Base-by-base conservation (phyloP, 2,329 filamentous ascomycete species). In the Onygena corvina region DNA sequence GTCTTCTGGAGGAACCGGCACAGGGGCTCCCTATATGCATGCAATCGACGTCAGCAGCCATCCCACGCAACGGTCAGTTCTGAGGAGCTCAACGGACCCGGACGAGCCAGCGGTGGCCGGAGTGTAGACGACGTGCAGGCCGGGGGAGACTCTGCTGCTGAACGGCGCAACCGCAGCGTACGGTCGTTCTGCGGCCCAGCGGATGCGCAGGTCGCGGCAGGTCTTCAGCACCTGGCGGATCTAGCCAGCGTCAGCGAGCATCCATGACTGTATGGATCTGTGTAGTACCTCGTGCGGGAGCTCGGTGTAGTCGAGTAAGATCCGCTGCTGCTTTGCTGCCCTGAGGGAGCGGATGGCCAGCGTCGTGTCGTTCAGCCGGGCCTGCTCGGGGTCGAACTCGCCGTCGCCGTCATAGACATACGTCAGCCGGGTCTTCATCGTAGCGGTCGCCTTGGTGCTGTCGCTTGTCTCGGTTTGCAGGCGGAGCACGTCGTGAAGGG, bases 101-200 rank as follows among this genome's bases (percentile, higher is more conserved):
- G 36, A 42, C 5, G 36, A 42, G n/a, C 36, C 36, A n/a, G 23
- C 36, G 4, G 64, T 63, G 16, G 52, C 40, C 0, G 84, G 83
- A 0, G 83, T 84, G 61, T 82, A 88, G 58, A 84, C 84, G 21
- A 88, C 71, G 69, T 95, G 88, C 18, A 96, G 69, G 2, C 90
- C 90, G 0, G 89, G 81, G 1, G 86, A 80, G 11, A 88, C 66
- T 51, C 84, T 77, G 47, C 87, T 87, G 36, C 77, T 71, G 59
- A 92, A 83, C 1, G 89, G 89, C 33, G 81, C 74, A 38, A 82
- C 69, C 1, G 76, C 70, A 33, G 76, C 69, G 61, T 81, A 82
- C 1, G 73, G 59, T 4, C 61, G 58, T 2, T 78, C 69, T 11
- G 80, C 77, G n/a, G 77, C 75, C 86, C 88, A 94, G 62, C 84